Evolutionary conservation across 2,329 filamentous ascomycete genomes (phyloP).

Genomic region (Penicillium brevicompactum): DNA sequence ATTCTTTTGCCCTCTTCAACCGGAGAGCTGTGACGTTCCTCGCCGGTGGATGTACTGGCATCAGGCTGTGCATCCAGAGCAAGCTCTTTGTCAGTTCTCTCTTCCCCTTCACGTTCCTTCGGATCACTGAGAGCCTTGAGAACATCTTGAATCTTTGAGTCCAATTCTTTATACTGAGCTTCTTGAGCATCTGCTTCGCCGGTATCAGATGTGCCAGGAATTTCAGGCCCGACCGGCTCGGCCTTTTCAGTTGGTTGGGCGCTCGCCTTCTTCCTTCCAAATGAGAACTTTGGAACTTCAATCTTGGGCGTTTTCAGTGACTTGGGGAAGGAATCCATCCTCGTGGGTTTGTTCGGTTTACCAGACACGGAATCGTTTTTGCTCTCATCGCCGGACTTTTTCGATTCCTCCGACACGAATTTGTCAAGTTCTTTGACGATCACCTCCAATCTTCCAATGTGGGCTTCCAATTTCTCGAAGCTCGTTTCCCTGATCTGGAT

Average conservation of each 20-base stretch:
- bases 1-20: not conserved
- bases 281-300: not conserved
- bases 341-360: not conserved
- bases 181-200: not conserved
- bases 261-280: not conserved
- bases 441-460: not conserved
- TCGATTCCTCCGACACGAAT: not conserved
- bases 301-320: not conserved
- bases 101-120: not conserved
- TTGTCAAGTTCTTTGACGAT: not conserved
- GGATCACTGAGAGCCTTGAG: not conserved
- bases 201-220: not conserved
- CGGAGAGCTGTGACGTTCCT: not conserved
- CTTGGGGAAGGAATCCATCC: not conserved
- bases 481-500: not conserved
- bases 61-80: not conserved
- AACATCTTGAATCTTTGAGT: not conserved
- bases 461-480: not conserved
- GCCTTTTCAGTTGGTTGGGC: not conserved
- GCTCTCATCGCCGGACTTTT: not conserved
- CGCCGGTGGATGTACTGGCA: not conserved
- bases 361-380: not conserved
- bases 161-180: not conserved
- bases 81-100: not conserved
- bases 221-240: not conserved